Evolutionary conservation across 2,329 filamentous ascomycete species (phyloP), one percentile per base, ranked within the genome.

Genomic region (Colletotrichum sp.): DNA sequence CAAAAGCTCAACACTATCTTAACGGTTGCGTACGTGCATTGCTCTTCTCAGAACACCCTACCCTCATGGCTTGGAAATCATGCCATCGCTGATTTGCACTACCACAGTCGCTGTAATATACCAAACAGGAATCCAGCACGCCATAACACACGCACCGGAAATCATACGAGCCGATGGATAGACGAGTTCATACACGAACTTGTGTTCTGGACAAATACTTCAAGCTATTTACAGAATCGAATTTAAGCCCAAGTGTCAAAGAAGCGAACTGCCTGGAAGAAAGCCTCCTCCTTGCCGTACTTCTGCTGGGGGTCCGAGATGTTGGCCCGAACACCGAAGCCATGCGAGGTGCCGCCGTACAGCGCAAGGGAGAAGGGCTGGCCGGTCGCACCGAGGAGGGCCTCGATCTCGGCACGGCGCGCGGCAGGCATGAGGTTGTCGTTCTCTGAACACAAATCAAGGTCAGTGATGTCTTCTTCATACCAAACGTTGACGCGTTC

Each of bases 251-350:
- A 86, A 18, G 92, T 88, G 71, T 94, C 90, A 81, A 96, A 96
- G 94, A 94, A 97, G 74, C 88, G 85, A 69, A 95, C 89, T 30
- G 94, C 94, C 88, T 96, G 95, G 78, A 90, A 85, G 83, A 96
- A 96, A 1, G 95, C 94, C 82, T 92, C 90, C 86, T 96, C 94
- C 88, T 96, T 96, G 36, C 92, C 94, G 82, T 92, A 96, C 84
- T 89, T 92, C 81, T 91, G 85, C 72, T 81, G 78, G 24, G 86
- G 85, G 73, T 89, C 85, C 4, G 85, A 85, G 32, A 89, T 72
- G 80, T 96, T 92, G 6, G 88, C 91, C 44, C 94, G 89, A 9
- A 95, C 93, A 18, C 92, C 93, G 80, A 96, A 97, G 0, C 95
- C 95, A 81, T 97, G 95, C 76, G 86, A 82, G 8, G 94, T 93